Evolutionary conservation across 176 grass and related monocot genomes (phyloP).

Genomic region (Avena insularis): DNA sequence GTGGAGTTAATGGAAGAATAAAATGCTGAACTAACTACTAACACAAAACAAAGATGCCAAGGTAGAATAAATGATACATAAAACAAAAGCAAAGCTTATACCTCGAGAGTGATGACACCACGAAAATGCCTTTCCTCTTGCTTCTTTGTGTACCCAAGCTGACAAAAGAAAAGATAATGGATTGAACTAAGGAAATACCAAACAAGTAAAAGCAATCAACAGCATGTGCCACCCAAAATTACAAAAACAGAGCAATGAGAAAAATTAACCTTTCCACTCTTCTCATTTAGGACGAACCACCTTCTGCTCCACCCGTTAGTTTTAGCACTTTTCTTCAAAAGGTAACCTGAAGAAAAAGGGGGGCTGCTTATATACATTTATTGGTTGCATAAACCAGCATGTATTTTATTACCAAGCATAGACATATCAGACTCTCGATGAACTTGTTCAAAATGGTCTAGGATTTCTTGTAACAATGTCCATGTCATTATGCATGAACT

Average conservation of each 20-base stretch:
- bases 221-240: conserved; percentile 23
- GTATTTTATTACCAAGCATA: not conserved
- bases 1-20: not conserved
- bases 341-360: conserved; percentile 56
- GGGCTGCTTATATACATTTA: not conserved
- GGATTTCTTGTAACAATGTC: not conserved
- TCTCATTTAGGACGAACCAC: conserved; percentile 93
- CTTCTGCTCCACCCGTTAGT: conserved; percentile 85
- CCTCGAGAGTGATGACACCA: conserved; percentile 87
- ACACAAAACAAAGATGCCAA: not conserved
- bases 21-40: not conserved
- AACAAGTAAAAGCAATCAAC: conserved; percentile 37
- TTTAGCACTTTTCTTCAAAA: conserved; percentile 91
- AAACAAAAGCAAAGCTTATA: conserved; percentile 41
- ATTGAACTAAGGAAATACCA: conserved; percentile 26
- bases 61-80: conserved; percentile 15
- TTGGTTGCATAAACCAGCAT: conserved; percentile 15
- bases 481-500: conserved; percentile 15
- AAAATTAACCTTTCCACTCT: conserved; percentile 84
- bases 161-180: conserved; percentile 43
- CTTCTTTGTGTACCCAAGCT: conserved; percentile 97
- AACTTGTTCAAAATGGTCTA: not conserved
- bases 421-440: not conserved
- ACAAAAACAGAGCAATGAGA: not conserved
- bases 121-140: conserved; percentile 93